A percentile compares a stretch with the other conserved stretches of the same genome.
Conservation (phyloP, 1,139 yeast genomes). For the Diutina sp. region DNA sequence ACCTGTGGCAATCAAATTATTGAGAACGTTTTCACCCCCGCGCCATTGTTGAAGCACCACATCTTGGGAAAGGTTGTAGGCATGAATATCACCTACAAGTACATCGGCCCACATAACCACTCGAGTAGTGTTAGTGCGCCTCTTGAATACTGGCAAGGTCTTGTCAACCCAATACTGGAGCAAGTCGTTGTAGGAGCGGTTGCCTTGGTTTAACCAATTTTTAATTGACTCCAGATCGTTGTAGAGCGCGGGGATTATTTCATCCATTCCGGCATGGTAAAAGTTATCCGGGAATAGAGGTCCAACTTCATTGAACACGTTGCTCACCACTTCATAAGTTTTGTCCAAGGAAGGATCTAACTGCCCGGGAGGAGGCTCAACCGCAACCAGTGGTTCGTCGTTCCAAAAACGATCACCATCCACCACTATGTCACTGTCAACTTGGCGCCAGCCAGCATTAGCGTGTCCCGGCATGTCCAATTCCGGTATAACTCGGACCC, state of each 20-base stretch:
- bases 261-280: slow-evolving; percentile 38
- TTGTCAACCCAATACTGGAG: slow-evolving; percentile 27
- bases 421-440: slow-evolving; percentile 20
- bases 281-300: slow-evolving; percentile 21
- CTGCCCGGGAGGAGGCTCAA: slow-evolving; percentile 38
- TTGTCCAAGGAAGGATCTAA: slow-evolving; percentile 23
- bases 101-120: slow-evolving; percentile 39
- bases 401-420: slow-evolving; percentile 25
- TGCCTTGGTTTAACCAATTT: slow-evolving; percentile 17
- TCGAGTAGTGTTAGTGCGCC: slow-evolving; percentile 9
- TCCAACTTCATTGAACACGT: slow-evolving; percentile 25
- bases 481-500: slow-evolving; percentile 34
- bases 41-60: slow-evolving; percentile 31
- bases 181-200: slow-evolving; percentile 18
- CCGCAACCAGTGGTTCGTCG: slow-evolving; percentile 19
- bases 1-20: slow-evolving; percentile 20
- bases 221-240: slow-evolving; percentile 16
- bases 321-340: slow-evolving; percentile 21
- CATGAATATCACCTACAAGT: slow-evolving; percentile 11
- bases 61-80: slow-evolving; percentile 16
- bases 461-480: slow-evolving; percentile 39
- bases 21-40: slow-evolving; percentile 7
- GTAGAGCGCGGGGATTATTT: slow-evolving; percentile 25
- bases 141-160: slow-evolving; percentile 17
- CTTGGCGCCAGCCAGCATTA: slow-evolving; percentile 28